phyloP scores from a whole-genome alignment of 73 alveolate species.

The Paramecium sonneborni region DNA sequence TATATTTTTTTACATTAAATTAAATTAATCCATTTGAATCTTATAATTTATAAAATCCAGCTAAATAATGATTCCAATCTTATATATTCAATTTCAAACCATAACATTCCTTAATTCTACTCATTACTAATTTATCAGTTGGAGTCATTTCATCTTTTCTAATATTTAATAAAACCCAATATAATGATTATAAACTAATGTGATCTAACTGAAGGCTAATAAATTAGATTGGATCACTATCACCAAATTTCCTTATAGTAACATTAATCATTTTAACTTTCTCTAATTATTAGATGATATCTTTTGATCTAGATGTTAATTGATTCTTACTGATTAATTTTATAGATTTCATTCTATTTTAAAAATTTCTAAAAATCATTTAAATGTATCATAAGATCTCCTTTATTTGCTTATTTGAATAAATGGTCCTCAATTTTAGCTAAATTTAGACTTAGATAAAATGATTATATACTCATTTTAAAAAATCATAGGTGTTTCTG shows the following conservation, averaged over 20 bases:
- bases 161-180: constrained; percentile 75
- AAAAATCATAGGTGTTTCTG: constrained; percentile 12
- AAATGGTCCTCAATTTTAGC: background rate
- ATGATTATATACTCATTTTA: background rate
- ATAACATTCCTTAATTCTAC: constrained; percentile 81
- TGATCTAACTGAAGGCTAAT: constrained; percentile 25
- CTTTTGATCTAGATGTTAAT: background rate
- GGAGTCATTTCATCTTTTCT: constrained; percentile 84
- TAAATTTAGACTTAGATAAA: background rate
- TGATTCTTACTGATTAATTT: constrained; percentile 5
- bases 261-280: background rate
- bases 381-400: constrained; percentile 35
- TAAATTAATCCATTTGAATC: constrained; percentile 58
- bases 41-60: constrained; percentile 25
- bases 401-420: constrained; percentile 29
- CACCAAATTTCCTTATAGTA: constrained; percentile 31
- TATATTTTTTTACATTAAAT: background rate
- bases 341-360: constrained; percentile 14
- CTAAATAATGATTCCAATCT: constrained; percentile 79
- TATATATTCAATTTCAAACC: constrained; percentile 72
- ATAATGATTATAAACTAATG: constrained; percentile 2
- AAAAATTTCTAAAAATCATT: constrained; percentile 10
- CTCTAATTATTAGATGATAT: background rate
- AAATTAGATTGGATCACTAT: background rate
- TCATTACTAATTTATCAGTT: constrained; percentile 78